Conservation (phyloP, 495 filamentous ascomycete species). For the Mytilinidion resinicola region DNA sequence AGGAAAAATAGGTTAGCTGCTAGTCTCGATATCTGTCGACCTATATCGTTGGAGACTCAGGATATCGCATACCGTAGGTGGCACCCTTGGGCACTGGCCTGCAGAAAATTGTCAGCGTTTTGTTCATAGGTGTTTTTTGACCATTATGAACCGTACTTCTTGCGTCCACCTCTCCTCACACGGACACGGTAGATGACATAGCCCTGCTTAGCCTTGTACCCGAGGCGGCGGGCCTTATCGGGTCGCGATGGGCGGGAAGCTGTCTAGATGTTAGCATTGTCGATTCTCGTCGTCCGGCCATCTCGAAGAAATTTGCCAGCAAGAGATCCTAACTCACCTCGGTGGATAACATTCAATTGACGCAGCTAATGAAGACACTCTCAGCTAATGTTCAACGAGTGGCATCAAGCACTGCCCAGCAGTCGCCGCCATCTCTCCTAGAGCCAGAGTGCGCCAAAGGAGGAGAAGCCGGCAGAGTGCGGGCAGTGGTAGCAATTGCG, state of each 20-base stretch:
- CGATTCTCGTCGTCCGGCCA: too few relatives aligned
- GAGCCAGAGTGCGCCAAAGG: constrained; percentile 12
- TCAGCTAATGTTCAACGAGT: constrained; percentile 99
- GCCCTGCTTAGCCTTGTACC: constrained; percentile 99
- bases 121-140: neutral
- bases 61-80: constrained; percentile 72
- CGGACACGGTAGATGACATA: constrained; percentile 99
- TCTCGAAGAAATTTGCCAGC: neutral
- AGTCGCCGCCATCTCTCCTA: constrained; percentile 5
- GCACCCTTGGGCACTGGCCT: constrained; percentile 84
- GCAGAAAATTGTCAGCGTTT: constrained; percentile 12
- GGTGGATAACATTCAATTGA: constrained; percentile 98
- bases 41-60: neutral
- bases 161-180: constrained; percentile 94
- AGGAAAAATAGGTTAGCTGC: constrained; percentile 19
- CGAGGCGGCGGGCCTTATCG: constrained; percentile 98
- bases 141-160: constrained; percentile 43
- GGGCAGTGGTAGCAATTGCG: constrained; percentile 10
- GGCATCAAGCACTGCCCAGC: constrained; percentile 58
- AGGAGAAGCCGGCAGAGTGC: constrained; percentile 18
- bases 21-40: neutral
- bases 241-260: constrained; percentile 96
- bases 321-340: constrained; percentile 30
- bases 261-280: neutral
- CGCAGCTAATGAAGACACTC: constrained; percentile 99